A percentile compares a stretch with the other conserved stretches of the same genome.
Evolutionary conservation across 2,329 filamentous ascomycete genomes (phyloP).

Genomic region (Dothistroma septosporum): DNA sequence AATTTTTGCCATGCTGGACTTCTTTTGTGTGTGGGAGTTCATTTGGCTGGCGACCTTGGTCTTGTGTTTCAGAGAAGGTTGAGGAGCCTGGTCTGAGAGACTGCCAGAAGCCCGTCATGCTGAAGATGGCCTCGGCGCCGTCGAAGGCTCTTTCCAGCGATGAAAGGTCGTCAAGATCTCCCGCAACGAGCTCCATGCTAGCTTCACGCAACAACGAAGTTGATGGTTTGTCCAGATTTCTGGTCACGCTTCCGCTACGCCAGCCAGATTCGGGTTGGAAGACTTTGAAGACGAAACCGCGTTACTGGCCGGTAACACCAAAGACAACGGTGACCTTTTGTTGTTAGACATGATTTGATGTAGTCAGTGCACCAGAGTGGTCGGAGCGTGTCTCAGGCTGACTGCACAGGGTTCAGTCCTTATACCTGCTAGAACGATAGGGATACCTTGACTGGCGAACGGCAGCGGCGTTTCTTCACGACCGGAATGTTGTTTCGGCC

Average conservation of each 20-base stretch:
- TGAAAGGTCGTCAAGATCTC: constrained; percentile 30
- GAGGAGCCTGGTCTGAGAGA: constrained; percentile 18
- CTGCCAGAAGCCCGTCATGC: constrained; percentile 36
- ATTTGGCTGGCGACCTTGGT: constrained; percentile 21
- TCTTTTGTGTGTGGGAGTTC: constrained; percentile 24
- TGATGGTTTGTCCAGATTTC: constrained; percentile 38
- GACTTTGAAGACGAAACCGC: constrained; percentile 21
- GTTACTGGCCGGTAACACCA: constrained; percentile 34
- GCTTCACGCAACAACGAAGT: constrained; percentile 27
- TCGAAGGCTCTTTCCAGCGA: constrained; percentile 34
- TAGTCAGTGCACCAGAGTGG: background rate
- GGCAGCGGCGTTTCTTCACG: too few species aligned
- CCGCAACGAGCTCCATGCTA: constrained; percentile 37
- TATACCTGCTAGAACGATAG: too few species aligned
- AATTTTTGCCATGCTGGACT: constrained; percentile 32
- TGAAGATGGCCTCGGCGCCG: constrained; percentile 38
- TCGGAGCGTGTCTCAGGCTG: too few species aligned
- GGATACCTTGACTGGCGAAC: too few species aligned
- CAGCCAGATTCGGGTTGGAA: constrained; percentile 22
- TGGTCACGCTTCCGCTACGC: constrained; percentile 38
- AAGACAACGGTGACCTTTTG: constrained; percentile 35
- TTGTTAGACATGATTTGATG: constrained; percentile 2
- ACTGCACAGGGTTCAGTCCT: too few species aligned
- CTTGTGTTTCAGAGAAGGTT: constrained; percentile 15
- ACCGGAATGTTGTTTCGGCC: too few species aligned